Evolutionary conservation across 2,329 filamentous ascomycete genomes (phyloP).

Genomic region (Botrytis elliptica): DNA sequence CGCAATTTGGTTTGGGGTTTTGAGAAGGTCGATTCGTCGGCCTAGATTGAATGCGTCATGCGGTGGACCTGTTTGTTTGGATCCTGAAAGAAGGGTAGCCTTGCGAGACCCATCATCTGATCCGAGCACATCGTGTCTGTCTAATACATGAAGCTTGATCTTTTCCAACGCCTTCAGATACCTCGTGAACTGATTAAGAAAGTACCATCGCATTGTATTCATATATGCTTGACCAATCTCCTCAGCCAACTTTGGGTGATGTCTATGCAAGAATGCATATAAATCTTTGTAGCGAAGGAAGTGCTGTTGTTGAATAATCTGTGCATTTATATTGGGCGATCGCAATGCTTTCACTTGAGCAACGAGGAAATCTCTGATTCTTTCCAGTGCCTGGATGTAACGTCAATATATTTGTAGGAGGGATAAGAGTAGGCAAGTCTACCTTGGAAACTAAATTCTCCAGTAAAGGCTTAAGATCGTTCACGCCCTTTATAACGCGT

Average conservation of each 20-base stretch:
- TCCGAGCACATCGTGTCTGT: constrained; percentile 80
- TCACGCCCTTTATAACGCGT: constrained; percentile 68
- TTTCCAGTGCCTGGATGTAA: constrained; percentile 69
- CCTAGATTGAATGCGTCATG: constrained; percentile 91
- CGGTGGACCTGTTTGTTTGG: constrained; percentile 54
- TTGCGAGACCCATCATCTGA: constrained; percentile 72
- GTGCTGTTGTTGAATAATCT: constrained; percentile 92
- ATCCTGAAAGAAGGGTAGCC: constrained; percentile 56
- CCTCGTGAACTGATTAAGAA: constrained; percentile 83
- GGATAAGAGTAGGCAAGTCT: constrained; percentile 25
- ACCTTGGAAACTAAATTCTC: constrained; percentile 82
- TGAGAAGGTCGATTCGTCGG: constrained; percentile 78
- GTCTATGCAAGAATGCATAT: constrained; percentile 78
- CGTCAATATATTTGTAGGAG: background rate
- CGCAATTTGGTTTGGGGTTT: constrained; percentile 69
- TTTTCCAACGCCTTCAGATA: constrained; percentile 83
- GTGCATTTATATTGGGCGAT: constrained; percentile 94
- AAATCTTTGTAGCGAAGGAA: constrained; percentile 87
- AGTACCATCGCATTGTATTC: constrained; percentile 99
- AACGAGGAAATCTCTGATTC: constrained; percentile 92
- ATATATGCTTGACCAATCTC: constrained; percentile 93
- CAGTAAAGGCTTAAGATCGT: constrained; percentile 81
- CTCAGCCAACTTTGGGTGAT: constrained; percentile 79
- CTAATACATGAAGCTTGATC: constrained; percentile 77
- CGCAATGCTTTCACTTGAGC: constrained; percentile 90